phyloP scores from a whole-genome alignment of 176 grass and related monocot genomes.

The Oryza meridionalis region DNA sequence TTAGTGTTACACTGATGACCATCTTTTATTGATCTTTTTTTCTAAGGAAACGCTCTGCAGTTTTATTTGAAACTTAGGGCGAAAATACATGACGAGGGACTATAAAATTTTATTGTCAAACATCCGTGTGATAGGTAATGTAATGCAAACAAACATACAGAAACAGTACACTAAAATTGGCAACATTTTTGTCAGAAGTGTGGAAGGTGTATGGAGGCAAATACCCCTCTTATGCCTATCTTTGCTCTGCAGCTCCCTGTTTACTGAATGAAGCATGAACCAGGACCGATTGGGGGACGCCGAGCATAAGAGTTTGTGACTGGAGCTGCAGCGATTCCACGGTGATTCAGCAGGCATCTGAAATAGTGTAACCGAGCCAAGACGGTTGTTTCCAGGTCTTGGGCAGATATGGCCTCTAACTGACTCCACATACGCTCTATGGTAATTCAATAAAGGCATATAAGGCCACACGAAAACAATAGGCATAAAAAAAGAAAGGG shows the following conservation, averaged over 20 bases:
- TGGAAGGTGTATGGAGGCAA: constrained; percentile 26
- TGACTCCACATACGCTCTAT: constrained; percentile 90
- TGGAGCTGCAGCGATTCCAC: constrained; percentile 78
- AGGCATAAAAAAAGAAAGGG: neutral
- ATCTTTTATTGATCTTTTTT: neutral
- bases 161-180: constrained; percentile 23
- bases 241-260: neutral
- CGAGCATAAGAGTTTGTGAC: constrained; percentile 79
- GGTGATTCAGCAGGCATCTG: constrained; percentile 83
- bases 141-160: constrained; percentile 40
- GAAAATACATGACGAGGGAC: neutral
- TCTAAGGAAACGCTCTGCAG: neutral
- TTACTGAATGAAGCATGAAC: constrained; percentile 83
- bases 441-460: constrained; percentile 4
- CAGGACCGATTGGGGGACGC: constrained; percentile 58
- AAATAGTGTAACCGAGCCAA: constrained; percentile 73
- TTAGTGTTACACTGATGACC: constrained; percentile 10
- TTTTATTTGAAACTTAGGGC: constrained; percentile 32
- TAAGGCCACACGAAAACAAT: neutral
- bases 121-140: neutral
- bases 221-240: constrained; percentile 19
- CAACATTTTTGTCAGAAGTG: constrained; percentile 20
- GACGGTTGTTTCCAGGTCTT: constrained; percentile 71
- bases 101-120: constrained; percentile 30
- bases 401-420: constrained; percentile 60